A percentile compares a stretch with the other conserved stretches of the same genome.
Conservation (phyloP, 441 rosid species). For the Eutrema salsugineum region DNA sequence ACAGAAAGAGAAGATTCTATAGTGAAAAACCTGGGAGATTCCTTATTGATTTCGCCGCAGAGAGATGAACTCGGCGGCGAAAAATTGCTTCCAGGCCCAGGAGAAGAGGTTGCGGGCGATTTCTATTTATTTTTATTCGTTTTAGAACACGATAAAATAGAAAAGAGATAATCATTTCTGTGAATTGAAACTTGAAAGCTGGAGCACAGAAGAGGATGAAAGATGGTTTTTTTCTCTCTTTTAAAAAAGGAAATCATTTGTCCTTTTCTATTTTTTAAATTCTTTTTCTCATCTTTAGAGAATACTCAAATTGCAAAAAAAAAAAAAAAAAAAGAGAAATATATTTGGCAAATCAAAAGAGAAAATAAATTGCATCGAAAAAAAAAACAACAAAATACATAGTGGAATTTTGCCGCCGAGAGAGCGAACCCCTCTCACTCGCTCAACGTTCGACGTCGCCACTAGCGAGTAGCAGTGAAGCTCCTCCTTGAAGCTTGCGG, state of each 20-base stretch:
- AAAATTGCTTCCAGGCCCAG: background rate
- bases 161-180: constrained; percentile 22
- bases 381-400: background rate
- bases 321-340: background rate
- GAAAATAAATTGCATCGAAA: background rate
- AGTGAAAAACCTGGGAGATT: constrained; percentile 24
- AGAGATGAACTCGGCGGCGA: constrained; percentile 24
- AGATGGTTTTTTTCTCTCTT: background rate
- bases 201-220: background rate
- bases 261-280: background rate
- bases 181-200: background rate
- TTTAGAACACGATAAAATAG: constrained; percentile 7
- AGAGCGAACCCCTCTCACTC: background rate
- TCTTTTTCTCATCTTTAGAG: background rate
- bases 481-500: background rate
- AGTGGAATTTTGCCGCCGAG: constrained; percentile 25
- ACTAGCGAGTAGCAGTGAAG: background rate
- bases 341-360: background rate
- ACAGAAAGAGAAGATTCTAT: background rate
- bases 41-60: background rate
- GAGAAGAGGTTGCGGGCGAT: background rate
- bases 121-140: background rate
- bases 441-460: background rate
- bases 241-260: background rate
- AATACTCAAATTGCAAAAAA: background rate